A percentile compares a stretch with the other conserved stretches of the same genome.
Conservation (phyloP, 352 stramenopile species). For the Phytophthora multivora region DNA sequence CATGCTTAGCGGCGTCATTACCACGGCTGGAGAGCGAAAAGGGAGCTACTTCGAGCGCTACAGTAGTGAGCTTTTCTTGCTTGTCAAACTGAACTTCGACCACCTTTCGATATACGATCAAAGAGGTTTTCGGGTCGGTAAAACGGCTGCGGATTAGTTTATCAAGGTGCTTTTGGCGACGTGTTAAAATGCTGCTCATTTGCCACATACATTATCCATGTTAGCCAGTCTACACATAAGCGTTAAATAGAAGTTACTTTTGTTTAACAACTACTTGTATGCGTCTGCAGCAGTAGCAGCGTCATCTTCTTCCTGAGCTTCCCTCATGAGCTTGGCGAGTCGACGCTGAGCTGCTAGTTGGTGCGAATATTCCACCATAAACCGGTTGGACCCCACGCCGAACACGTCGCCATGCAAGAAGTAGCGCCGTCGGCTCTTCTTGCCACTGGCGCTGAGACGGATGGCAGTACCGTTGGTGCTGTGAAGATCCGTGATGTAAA, state of each 20-base stretch:
- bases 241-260: conserved; percentile 26
- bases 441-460: conserved; percentile 64
- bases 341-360: conserved; percentile 47
- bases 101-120: conserved; percentile 42
- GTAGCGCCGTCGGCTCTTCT: conserved; percentile 62
- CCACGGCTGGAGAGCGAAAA: background rate
- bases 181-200: background rate
- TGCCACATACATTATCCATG: too few species aligned
- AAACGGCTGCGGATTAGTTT: background rate
- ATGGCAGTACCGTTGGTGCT: conserved; percentile 86
- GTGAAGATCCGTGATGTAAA: conserved; percentile 85
- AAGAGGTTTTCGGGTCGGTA: conserved; percentile 20
- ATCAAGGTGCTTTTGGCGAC: too few species aligned
- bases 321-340: conserved; percentile 30
- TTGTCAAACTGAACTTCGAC: conserved; percentile 37
- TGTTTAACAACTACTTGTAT: conserved; percentile 20
- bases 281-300: conserved; percentile 15
- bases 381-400: conserved; percentile 82
- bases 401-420: conserved; percentile 83
- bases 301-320: conserved; percentile 27
- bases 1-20: conserved; percentile 29
- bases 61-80: too few species aligned
- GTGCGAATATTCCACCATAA: conserved; percentile 83
- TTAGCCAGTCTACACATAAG: background rate
- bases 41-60: too few species aligned